Percentiles rank a stretch among this genome's conserved stretches.
phyloP scores from a whole-genome alignment of 2,329 filamentous ascomycete species.

The Aspergillus uvarum region DNA sequence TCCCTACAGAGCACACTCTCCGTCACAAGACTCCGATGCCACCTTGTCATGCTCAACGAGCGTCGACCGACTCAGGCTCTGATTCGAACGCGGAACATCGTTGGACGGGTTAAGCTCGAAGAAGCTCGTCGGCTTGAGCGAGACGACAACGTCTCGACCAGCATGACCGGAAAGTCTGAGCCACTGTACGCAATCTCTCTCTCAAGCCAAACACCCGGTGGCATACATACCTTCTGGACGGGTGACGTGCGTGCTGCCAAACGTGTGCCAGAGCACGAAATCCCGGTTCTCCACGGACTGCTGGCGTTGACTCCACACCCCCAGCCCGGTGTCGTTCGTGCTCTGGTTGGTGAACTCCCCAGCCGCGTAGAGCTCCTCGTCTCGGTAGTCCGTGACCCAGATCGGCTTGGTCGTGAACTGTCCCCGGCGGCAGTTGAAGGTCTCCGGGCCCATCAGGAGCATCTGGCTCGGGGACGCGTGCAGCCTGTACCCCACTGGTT shows the following conservation, averaged over 20 bases:
- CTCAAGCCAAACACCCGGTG: no score
- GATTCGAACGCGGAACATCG: not conserved
- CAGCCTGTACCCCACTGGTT: constrained; percentile 56
- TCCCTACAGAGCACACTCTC: no score
- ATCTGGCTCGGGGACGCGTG: constrained; percentile 55
- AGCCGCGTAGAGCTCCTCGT: constrained; percentile 50
- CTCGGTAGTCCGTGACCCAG: constrained; percentile 53
- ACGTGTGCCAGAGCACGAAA: constrained; percentile 35
- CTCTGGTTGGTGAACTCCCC: constrained; percentile 54
- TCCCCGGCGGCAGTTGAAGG: constrained; percentile 50
- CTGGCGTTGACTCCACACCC: constrained; percentile 20
- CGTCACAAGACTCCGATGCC: no score
- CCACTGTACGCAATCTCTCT: no score
- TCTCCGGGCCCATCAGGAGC: constrained; percentile 52
- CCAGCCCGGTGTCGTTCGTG: constrained; percentile 24
- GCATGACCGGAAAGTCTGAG: constrained; percentile 9
- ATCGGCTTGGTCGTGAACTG: constrained; percentile 53
- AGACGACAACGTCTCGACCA: constrained; percentile 1
- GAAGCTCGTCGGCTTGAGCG: not conserved
- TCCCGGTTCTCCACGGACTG: constrained; percentile 25
- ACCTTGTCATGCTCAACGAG: no score
- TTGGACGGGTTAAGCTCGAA: not conserved
- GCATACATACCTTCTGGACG: not conserved
- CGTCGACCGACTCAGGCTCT: not conserved
- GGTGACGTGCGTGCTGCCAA: constrained; percentile 5